A percentile compares a stretch with the other conserved stretches of the same genome.
Conservation (phyloP, 164 flowering plant species). For the Berberis thunbergii region DNA sequence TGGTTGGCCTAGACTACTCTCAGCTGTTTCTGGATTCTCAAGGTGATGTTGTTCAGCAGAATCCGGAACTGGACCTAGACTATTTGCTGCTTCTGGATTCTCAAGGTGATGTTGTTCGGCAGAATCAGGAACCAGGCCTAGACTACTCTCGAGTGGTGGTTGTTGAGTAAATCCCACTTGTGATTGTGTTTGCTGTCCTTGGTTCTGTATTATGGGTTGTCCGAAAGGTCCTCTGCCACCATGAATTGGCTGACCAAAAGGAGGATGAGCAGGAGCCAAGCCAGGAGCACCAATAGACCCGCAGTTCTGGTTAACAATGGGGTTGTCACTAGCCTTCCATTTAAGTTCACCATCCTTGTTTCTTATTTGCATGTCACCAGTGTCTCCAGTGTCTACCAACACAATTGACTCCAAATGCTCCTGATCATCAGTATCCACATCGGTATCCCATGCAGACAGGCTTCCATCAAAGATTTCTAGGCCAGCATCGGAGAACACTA, state of each 20-base stretch:
- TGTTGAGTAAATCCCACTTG: constrained; percentile 2
- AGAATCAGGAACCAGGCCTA: not conserved
- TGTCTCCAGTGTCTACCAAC: constrained; percentile 31
- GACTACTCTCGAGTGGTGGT: not conserved
- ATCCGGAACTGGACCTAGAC: not conserved
- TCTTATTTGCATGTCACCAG: constrained; percentile 33
- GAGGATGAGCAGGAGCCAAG: constrained; percentile 20
- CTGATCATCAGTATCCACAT: constrained; percentile 20
- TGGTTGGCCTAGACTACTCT: constrained; percentile 9
- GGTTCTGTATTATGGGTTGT: constrained; percentile 10
- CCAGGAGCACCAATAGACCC: constrained; percentile 34
- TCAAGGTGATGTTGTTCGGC: not conserved
- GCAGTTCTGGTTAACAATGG: constrained; percentile 24
- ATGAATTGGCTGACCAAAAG: constrained; percentile 26
- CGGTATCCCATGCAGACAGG: constrained; percentile 27
- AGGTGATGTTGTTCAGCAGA: not conserved
- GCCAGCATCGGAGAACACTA: constrained; percentile 33
- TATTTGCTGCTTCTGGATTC: not conserved
- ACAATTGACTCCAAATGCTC: constrained; percentile 23
- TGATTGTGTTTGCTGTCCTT: not conserved
- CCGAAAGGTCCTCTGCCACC: constrained; percentile 19
- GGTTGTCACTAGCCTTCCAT: constrained; percentile 35
- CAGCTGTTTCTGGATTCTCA: constrained; percentile 2
- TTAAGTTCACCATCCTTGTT: constrained; percentile 25
- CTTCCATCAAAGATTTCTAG: constrained; percentile 38